Evolutionary conservation across 305 asterid genomes (phyloP).

Genomic region (Withania somnifera): DNA sequence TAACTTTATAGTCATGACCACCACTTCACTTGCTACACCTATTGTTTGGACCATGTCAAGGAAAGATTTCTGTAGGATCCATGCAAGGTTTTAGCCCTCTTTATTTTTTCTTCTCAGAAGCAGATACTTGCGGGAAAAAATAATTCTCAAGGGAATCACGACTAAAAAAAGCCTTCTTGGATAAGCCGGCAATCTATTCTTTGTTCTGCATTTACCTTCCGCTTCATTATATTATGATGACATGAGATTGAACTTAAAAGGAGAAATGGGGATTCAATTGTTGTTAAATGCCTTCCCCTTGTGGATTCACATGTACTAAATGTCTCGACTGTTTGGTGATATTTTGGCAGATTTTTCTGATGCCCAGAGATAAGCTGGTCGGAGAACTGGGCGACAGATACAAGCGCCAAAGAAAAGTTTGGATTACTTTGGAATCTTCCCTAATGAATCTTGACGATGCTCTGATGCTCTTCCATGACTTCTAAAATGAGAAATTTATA

Average conservation of each 20-base stretch:
- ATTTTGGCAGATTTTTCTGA: constrained; percentile 37
- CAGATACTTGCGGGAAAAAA: neutral
- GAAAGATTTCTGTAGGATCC: neutral
- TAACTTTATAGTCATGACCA: neutral
- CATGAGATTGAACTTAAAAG: neutral
- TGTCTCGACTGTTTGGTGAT: neutral
- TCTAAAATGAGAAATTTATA: constrained; percentile 10
- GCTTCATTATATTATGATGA: neutral
- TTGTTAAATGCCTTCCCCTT: neutral
- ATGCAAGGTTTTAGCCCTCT: neutral
- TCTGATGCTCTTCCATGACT: constrained; percentile 55
- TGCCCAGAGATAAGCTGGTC: constrained; percentile 50
- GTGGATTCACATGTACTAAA: neutral
- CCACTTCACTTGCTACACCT: neutral
- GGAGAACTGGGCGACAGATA: constrained; percentile 31
- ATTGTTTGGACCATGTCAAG: neutral
- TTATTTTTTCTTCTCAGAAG: neutral
- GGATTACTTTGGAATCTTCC: constrained; percentile 48
- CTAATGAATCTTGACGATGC: constrained; percentile 59
- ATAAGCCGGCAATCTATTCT: neutral
- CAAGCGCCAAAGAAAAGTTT: constrained; percentile 21
- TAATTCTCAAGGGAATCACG: neutral
- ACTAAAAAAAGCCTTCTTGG: too few relatives aligned
- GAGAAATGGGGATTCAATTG: neutral
- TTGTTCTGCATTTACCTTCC: neutral